Percentiles rank a stretch among this genome's conserved stretches.
These are phyloP conservation scores for Cylindrotheca fusiformis DNA, from an alignment of 108 stramenopile species.

Conservation along the genomic window DNA sequence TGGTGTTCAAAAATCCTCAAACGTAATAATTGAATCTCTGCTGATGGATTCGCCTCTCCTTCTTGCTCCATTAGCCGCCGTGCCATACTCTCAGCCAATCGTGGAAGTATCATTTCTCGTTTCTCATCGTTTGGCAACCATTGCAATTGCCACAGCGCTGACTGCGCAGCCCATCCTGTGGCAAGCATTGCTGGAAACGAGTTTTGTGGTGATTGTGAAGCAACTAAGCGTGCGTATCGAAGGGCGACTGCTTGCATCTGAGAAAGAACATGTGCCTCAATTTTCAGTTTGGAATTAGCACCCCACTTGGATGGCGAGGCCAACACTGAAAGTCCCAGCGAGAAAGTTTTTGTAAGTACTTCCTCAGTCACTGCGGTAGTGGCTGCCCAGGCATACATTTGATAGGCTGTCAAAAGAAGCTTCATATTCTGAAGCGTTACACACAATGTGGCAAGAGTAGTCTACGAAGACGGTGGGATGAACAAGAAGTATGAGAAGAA, in stretches of 20 bases:
- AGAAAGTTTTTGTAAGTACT: slow-evolving; percentile 31
- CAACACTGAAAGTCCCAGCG: slow-evolving; percentile 28
- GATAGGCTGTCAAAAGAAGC: slow-evolving; percentile 37
- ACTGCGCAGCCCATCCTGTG: slow-evolving; percentile 43
- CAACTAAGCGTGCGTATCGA: slow-evolving; percentile 29
- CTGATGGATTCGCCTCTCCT: too few relatives aligned
- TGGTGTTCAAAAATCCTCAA: slow-evolving; percentile 52
- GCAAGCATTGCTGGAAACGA: slow-evolving; percentile 12
- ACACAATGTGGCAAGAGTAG: slow-evolving; percentile 43
- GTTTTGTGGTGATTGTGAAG: slow-evolving; percentile 13
- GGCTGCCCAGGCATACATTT: slow-evolving; percentile 45
- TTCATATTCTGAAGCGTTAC: slow-evolving; percentile 35
- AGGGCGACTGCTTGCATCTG: slow-evolving; percentile 43
- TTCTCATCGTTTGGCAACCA: slow-evolving; percentile 29
- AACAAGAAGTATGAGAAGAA: slow-evolving; percentile 1
- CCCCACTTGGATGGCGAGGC: slow-evolving; percentile 33
- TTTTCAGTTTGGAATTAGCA: background rate
- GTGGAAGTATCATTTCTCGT: slow-evolving; percentile 51
- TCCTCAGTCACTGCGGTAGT: slow-evolving; percentile 6
- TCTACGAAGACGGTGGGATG: slow-evolving; percentile 4
- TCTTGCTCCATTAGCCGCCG: slow-evolving; percentile 30
- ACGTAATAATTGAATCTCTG: slow-evolving; percentile 56
- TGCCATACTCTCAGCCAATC: slow-evolving; percentile 71
- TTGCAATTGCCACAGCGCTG: slow-evolving; percentile 50
- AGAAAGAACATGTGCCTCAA: slow-evolving; percentile 26